These are phyloP conservation scores for Urtica urens DNA, from an alignment of 306 rosid species.

Conservation along the genomic window DNA sequence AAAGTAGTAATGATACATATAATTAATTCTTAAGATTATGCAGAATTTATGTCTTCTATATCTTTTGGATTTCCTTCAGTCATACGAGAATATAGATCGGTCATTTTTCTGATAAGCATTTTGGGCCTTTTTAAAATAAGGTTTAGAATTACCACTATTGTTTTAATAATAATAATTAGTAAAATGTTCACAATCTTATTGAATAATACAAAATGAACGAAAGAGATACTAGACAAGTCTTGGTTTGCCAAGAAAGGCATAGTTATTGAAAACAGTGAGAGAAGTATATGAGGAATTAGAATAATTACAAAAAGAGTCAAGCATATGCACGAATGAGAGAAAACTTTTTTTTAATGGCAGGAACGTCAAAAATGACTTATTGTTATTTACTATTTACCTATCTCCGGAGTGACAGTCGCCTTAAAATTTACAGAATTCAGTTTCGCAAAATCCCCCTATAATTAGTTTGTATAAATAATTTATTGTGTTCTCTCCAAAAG, in stretches of 20 bases:
- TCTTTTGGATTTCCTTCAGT: too few species aligned
- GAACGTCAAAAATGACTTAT: conserved; percentile 15
- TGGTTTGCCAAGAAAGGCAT: conserved; percentile 31
- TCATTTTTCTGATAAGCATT: too few species aligned
- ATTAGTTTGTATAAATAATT: too few species aligned
- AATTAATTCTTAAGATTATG: too few species aligned
- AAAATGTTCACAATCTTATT: neutral
- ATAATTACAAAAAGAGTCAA: conserved; percentile 44
- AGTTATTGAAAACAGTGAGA: conserved; percentile 35
- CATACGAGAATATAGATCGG: too few species aligned
- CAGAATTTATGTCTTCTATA: too few species aligned
- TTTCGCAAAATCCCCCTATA: conserved; percentile 6
- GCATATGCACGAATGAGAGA: conserved; percentile 44
- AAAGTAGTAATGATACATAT: too few species aligned
- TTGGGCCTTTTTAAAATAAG: too few species aligned
- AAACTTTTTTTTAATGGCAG: conserved; percentile 24
- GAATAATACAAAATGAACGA: conserved; percentile 6
- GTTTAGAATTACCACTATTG: too few species aligned
- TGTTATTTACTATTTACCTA: conserved; percentile 26
- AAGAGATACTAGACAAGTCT: conserved; percentile 37
- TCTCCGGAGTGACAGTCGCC: conserved; percentile 24
- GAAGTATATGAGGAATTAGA: conserved; percentile 36
- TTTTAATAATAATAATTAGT: neutral
- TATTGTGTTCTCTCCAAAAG: too few species aligned
- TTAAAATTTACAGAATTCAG: conserved; percentile 13